Conservation (phyloP, 202 grass and related monocot species). For the Panicum virgatum region DNA sequence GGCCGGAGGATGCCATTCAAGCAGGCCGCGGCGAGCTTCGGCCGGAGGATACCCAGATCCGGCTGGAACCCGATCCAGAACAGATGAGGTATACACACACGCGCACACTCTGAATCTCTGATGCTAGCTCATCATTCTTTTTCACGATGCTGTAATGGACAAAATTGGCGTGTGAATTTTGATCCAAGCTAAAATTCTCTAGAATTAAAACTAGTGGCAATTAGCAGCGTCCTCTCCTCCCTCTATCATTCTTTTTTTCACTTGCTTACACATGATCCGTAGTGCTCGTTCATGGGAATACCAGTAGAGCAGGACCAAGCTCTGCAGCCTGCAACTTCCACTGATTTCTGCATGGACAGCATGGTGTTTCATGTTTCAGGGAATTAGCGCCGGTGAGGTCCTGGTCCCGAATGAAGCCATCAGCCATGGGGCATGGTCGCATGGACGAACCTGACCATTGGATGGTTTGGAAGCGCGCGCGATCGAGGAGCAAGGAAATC, state of each 20-base stretch:
- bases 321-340: not conserved
- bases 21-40: constrained; percentile 37
- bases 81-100: constrained; percentile 10
- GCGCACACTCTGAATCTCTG: too few species aligned
- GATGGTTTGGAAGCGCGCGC: not conserved
- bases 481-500: not conserved
- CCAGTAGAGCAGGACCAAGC: not conserved
- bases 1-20: constrained; percentile 17
- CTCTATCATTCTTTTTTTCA: not conserved
- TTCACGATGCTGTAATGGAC: not conserved
- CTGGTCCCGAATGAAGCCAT: not conserved
- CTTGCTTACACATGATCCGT: not conserved
- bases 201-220: not conserved
- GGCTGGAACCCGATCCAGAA: constrained; percentile 59
- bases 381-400: not conserved
- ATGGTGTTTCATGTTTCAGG: not conserved
- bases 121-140: not conserved
- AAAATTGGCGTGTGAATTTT: not conserved
- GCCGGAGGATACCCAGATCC: constrained; percentile 34
- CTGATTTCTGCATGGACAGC: constrained; percentile 2
- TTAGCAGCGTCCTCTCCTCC: not conserved
- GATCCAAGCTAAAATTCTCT: too few species aligned
- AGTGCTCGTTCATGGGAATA: not conserved
- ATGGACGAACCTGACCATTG: not conserved
- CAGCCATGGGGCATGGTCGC: too few species aligned